These are phyloP conservation scores for Microcyclosporella mali DNA, from an alignment of 2,329 filamentous ascomycete genomes.

Conservation along the genomic window DNA sequence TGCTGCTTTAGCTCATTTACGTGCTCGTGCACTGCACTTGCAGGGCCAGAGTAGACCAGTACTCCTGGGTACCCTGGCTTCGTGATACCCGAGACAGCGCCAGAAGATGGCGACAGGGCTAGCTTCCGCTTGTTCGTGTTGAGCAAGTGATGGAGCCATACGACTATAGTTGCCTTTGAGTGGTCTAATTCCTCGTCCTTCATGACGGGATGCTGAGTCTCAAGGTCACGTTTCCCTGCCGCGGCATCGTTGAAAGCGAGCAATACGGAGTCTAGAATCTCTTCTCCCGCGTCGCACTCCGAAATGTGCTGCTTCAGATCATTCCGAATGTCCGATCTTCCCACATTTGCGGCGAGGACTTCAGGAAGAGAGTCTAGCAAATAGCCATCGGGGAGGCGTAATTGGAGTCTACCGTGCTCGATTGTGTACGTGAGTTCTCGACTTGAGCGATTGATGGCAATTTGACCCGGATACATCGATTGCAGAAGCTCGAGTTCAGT, in stretches of 20 bases:
- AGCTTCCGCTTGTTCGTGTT: slow-evolving; percentile 43
- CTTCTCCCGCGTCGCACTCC: slow-evolving; percentile 32
- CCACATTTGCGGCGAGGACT: slow-evolving; percentile 33
- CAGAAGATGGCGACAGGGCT: slow-evolving; percentile 32
- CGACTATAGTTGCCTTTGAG: slow-evolving; percentile 32
- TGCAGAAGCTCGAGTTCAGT: slow-evolving; percentile 39
- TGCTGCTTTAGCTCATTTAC: slow-evolving; percentile 37
- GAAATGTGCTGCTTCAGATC: slow-evolving; percentile 27
- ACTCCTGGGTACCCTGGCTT: slow-evolving; percentile 45
- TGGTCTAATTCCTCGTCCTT: no score
- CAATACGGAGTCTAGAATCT: slow-evolving; percentile 39
- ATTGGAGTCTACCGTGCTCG: slow-evolving; percentile 21
- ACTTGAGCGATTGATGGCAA: slow-evolving; percentile 29
- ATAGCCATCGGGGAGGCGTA: slow-evolving; percentile 38
- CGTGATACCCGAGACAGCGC: slow-evolving; percentile 36
- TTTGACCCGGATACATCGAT: slow-evolving; percentile 41
- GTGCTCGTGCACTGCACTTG: slow-evolving; percentile 35
- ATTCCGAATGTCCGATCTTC: slow-evolving; percentile 35
- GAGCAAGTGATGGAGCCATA: slow-evolving; percentile 44
- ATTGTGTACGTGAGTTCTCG: slow-evolving; percentile 36
- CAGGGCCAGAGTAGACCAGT: slow-evolving; percentile 39
- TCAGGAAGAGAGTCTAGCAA: slow-evolving; percentile 34
- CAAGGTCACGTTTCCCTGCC: no score
- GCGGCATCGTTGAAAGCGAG: slow-evolving; percentile 35
- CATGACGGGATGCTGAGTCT: no score